Evolutionary conservation across 768 basidiomycete genomes (phyloP).

Genomic region (Naematelia encephala): DNA sequence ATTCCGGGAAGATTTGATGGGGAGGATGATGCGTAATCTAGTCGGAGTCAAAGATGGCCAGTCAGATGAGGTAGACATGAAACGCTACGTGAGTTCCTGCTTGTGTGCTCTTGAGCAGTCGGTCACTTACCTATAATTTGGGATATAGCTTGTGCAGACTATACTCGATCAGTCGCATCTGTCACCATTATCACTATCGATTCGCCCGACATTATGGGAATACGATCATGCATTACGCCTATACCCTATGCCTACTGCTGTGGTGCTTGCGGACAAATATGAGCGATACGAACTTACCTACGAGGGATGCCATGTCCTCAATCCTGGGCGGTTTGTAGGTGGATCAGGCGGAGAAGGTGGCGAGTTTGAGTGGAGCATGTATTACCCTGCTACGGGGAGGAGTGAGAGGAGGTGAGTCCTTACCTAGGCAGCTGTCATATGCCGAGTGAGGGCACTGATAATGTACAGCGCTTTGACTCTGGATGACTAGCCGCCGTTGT

Average conservation of each 20-base stretch:
- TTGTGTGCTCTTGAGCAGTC: background rate
- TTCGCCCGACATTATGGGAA: conserved; percentile 83
- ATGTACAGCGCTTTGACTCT: conserved; percentile 29
- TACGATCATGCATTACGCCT: conserved; percentile 87
- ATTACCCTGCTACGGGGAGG: conserved; percentile 76
- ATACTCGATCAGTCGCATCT: conserved; percentile 93
- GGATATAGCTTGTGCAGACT: conserved; percentile 83
- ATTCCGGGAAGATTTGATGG: conserved; percentile 89
- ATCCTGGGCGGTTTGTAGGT: conserved; percentile 86
- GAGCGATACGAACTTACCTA: conserved; percentile 95
- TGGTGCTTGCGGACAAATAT: conserved; percentile 92
- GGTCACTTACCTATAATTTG: background rate
- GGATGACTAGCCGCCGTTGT: conserved; percentile 14
- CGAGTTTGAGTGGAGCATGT: conserved; percentile 80
- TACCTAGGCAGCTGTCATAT: conserved; percentile 60
- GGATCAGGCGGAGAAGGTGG: conserved; percentile 42
- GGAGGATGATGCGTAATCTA: conserved; percentile 85
- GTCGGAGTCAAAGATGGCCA: conserved; percentile 76
- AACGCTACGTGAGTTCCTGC: conserved; percentile 76
- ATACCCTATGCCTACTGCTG: conserved; percentile 89
- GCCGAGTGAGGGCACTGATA: background rate
- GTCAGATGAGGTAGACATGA: conserved; percentile 64
- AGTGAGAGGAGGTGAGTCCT: conserved; percentile 58
- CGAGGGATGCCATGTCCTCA: conserved; percentile 97
- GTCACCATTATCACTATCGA: conserved; percentile 74